Evolutionary conservation across 495 filamentous ascomycete species (phyloP), one percentile per base, ranked within the genome.

Genomic region (Pseudevernia furfuracea): DNA sequence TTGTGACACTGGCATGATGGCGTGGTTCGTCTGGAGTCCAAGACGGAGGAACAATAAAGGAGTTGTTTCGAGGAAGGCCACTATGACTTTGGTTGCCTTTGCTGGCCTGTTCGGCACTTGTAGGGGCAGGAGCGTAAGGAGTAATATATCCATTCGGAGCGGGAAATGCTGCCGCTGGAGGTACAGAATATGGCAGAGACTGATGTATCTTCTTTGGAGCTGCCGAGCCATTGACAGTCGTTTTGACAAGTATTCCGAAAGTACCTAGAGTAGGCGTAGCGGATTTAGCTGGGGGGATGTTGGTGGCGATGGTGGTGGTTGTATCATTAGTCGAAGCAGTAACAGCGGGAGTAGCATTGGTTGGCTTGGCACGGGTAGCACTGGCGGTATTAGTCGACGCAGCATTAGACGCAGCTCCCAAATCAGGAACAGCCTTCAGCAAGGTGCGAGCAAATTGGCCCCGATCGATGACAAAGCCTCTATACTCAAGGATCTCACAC

Each of bases 401-500:
- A 60, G 57, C 57, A 39, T 23, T 38, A 11, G 55, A 17, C 1
- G 55, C 46, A 49, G 64, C 25, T 4, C 59, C 65, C 9, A 69
- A 28, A 19, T 80, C 75, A 11, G 81, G 78, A 0, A 78, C 74
- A 41, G 78, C 77, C 39, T 71, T 67, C 19, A 82, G 70, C 12
- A 84, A 66, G 49, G 67, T 69, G 62, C 75, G 72, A 38, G 82
- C 82, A 63, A 84, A 78, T 3, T 67, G 66, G 15, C 74, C 71
- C 55, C 79, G 71, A 61, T 82, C 75, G 48, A 84, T 66, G 21
- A 66, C 65, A 36, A 83, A 71, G 3, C 78, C 77, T 55, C 71
- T 70, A 2, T 49, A 38, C 60, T 84, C 82, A n/a, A 84, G 69
- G 38, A 70, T 66, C 63, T 79, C 75, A 68, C 81, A 84, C 7